Evolutionary conservation across 306 rosid species (phyloP).

Genomic region (Aeschynomene evenia): DNA sequence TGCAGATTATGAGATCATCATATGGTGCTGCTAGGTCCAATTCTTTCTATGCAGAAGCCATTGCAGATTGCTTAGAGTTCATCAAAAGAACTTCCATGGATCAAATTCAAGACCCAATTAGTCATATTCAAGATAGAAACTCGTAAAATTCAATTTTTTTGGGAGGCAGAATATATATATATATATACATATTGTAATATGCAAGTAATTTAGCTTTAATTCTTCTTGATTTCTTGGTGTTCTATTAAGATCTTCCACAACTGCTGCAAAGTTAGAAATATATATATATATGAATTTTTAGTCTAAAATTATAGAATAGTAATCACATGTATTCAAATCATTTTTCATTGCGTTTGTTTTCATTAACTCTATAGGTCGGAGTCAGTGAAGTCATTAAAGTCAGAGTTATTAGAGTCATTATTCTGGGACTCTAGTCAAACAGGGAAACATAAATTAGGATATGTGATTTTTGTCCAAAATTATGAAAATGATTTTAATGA

Average conservation of each 20-base stretch:
- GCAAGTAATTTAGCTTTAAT: neutral
- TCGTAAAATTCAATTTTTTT: conserved; percentile 10
- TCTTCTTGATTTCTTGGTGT: neutral
- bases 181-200: conserved; percentile 2
- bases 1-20: conserved; percentile 50
- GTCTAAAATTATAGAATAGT: too few species aligned
- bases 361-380: too few species aligned
- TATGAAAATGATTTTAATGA: too few species aligned
- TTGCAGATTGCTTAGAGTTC: conserved; percentile 93
- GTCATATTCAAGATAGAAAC: conserved; percentile 30
- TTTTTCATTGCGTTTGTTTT: too few species aligned
- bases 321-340: too few species aligned
- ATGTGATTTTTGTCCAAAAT: too few species aligned
- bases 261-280: too few species aligned
- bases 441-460: too few species aligned
- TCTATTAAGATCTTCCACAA: neutral
- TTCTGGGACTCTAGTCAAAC: too few species aligned
- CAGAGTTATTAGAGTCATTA: too few species aligned
- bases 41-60: conserved; percentile 89
- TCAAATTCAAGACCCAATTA: conserved; percentile 32
- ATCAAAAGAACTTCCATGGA: conserved; percentile 72
- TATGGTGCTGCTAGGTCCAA: conserved; percentile 52
- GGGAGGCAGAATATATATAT: neutral
- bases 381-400: too few species aligned
- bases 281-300: too few species aligned